Percentiles rank a stretch among this genome's conserved stretches.
phyloP scores from a whole-genome alignment of 192 early-diverging fungal genomes.

The Coemansia sp. region DNA sequence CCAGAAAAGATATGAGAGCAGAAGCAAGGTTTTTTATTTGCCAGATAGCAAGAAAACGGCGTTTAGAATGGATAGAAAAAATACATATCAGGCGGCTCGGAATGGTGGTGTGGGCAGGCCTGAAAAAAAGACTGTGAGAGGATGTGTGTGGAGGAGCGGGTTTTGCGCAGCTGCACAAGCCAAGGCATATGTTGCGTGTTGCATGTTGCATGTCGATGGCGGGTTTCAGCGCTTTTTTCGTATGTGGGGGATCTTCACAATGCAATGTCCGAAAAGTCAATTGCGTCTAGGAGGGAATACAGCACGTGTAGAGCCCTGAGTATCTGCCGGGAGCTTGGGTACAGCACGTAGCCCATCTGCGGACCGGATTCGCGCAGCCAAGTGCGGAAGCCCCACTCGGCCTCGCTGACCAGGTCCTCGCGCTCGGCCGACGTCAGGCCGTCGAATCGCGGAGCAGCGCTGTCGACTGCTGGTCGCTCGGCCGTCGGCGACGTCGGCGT shows the following conservation, averaged over 20 bases:
- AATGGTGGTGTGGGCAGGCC: neutral
- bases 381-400: slow-evolving; percentile 40
- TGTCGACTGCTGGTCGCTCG: neutral
- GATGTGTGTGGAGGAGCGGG: neutral
- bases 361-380: slow-evolving; percentile 30
- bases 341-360: slow-evolving; percentile 36
- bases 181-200: no score
- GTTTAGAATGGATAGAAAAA: neutral
- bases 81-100: neutral
- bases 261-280: slow-evolving; percentile 41
- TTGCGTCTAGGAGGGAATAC: slow-evolving; percentile 16
- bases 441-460: neutral
- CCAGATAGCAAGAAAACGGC: neutral
- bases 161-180: neutral
- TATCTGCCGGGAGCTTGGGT: slow-evolving; percentile 47
- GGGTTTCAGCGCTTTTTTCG: neutral
- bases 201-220: neutral
- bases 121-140: no score
- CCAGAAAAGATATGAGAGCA: neutral
- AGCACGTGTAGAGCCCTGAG: slow-evolving; percentile 34
- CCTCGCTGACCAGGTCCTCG: slow-evolving; percentile 31
- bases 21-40: neutral
- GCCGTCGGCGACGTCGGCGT: slow-evolving; percentile 20
- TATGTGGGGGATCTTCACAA: slow-evolving; percentile 5
- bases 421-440: slow-evolving; percentile 23